A percentile compares a stretch with the other conserved stretches of the same genome.
Conservation (phyloP, 2,329 filamentous ascomycete genomes). For the Onygenales sp. region DNA sequence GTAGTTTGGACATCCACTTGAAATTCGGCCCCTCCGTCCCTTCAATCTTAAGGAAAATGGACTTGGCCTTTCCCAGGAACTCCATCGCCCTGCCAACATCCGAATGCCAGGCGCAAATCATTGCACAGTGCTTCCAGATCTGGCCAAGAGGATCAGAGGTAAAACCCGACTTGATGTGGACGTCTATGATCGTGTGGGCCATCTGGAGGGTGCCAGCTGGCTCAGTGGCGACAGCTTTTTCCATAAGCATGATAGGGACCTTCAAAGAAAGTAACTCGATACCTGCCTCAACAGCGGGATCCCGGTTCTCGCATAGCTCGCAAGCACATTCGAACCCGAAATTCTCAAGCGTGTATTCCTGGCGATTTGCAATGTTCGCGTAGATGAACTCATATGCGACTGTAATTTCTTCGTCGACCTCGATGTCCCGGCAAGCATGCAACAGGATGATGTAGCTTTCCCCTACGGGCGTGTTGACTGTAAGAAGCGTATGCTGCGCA, state of each 20-base stretch:
- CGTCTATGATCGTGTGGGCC: constrained; percentile 6
- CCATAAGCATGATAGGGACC: constrained; percentile 4
- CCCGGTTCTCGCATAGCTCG: constrained; percentile 11
- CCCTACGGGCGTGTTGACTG: background rate
- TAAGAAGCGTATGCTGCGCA: constrained; percentile 9
- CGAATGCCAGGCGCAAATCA: constrained; percentile 16
- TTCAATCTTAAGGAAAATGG: constrained; percentile 8
- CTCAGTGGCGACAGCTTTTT: constrained; percentile 2
- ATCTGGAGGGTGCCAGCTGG: constrained; percentile 12
- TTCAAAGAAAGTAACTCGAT: constrained; percentile 6
- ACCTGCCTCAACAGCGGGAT: constrained; percentile 6
- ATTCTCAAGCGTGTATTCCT: constrained; percentile 3
- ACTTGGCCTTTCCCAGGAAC: constrained; percentile 14
- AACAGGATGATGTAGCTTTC: constrained; percentile 5
- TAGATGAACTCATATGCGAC: constrained; percentile 12
- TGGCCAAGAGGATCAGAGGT: constrained; percentile 11
- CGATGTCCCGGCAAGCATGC: constrained; percentile 13
- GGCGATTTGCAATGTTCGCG: constrained; percentile 6
- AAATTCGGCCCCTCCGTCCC: constrained; percentile 7
- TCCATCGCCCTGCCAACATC: constrained; percentile 14
- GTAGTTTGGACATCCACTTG: constrained; percentile 6
- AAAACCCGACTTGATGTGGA: constrained; percentile 1
- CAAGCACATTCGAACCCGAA: constrained; percentile 20
- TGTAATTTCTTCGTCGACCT: constrained; percentile 18
- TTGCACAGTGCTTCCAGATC: constrained; percentile 15